Evolutionary conservation across 2,329 filamentous ascomycete genomes (phyloP), one percentile per base, ranked within the genome.

Genomic region (Rugonectria rugulosa): DNA sequence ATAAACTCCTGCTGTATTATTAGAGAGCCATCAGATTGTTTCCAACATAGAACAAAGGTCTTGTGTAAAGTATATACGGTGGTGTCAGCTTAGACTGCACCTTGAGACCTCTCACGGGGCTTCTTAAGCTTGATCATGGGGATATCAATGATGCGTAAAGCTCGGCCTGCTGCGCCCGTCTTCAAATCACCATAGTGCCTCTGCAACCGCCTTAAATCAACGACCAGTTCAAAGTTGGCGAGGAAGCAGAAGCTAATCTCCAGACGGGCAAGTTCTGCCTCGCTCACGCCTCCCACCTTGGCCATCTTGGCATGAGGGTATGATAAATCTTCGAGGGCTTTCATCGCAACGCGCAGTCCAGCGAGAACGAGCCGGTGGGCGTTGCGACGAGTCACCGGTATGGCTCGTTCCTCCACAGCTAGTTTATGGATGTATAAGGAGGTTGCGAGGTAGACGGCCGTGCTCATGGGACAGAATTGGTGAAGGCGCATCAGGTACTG

Each of bases 211-310:
- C 69, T 68, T 40, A 74, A 71, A 5, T 66, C 67, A 5, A 77
- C 82, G 4, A 91, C 87, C 32, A 96, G 79, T 66, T 94, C 90
- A 69, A 96, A 96, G 46, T 92, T 88, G n/a, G 88, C 87, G 55
- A 96, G 76, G 71, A 92, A 94, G 74, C 90, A 93, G 70, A 94
- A 94, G 67, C 89, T 92, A 58, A 98, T 90, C 78, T 98, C 95
- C 36, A 98, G 77, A 56, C 90, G 83, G 34, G 90, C 89, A 46
- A 99, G 81, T 74, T 98, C 92, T 15, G 80, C 78, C 70, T 91
- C 89, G 68, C 86, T 91, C 14, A 98, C 92, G 15, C 94, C 94
- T 36, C 95, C 94, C 2, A 98, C 93, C 62, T 88, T 89, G 15
- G 94, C 88, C 62, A 97, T 87, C 51, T 92, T 89, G 56, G 82